These are phyloP conservation scores for Asterophora lycoperdoides DNA, from an alignment of 768 basidiomycete genomes.

Conservation along the genomic window DNA sequence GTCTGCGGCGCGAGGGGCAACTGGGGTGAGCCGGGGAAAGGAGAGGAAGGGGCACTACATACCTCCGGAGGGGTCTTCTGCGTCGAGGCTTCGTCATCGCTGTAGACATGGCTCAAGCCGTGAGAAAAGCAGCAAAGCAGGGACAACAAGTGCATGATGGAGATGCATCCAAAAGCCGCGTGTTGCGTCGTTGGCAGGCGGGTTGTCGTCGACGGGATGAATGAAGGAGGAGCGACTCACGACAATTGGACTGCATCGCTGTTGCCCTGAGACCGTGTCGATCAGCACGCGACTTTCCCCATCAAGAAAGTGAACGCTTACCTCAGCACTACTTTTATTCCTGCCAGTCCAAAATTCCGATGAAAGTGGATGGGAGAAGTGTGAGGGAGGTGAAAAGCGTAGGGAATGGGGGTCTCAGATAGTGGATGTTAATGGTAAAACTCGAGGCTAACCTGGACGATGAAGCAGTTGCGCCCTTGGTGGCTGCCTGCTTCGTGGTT, in stretches of 20 bases:
- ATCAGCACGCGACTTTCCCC: slow-evolving; percentile 19
- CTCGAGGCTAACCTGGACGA: slow-evolving; percentile 12
- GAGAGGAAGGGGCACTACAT: slow-evolving; percentile 1
- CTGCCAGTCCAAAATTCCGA: too few species aligned
- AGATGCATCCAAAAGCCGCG: slow-evolving; percentile 31
- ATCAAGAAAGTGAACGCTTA: slow-evolving; percentile 16
- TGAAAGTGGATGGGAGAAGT: too few species aligned
- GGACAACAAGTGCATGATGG: slow-evolving; percentile 56
- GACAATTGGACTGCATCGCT: slow-evolving; percentile 10
- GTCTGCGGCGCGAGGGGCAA: not conserved
- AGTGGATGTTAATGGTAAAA: not conserved
- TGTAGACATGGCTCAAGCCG: slow-evolving; percentile 42
- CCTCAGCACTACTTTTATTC: slow-evolving; percentile 28
- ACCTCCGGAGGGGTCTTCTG: slow-evolving; percentile 28
- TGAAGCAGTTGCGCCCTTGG: slow-evolving; percentile 17
- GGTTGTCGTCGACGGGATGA: not conserved
- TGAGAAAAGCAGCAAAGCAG: slow-evolving; percentile 64
- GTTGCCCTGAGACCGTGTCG: slow-evolving; percentile 16
- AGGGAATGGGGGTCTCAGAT: not conserved
- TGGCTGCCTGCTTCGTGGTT: slow-evolving; percentile 14
- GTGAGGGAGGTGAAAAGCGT: not conserved
- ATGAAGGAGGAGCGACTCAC: slow-evolving; percentile 17
- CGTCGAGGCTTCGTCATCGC: slow-evolving; percentile 38
- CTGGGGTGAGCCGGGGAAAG: not conserved
- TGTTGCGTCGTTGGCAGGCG: slow-evolving; percentile 6